Percentiles rank a stretch among this genome's conserved stretches.
Evolutionary conservation across 148 eudicot species (phyloP).

Genomic region (Gaultheria prostrata): DNA sequence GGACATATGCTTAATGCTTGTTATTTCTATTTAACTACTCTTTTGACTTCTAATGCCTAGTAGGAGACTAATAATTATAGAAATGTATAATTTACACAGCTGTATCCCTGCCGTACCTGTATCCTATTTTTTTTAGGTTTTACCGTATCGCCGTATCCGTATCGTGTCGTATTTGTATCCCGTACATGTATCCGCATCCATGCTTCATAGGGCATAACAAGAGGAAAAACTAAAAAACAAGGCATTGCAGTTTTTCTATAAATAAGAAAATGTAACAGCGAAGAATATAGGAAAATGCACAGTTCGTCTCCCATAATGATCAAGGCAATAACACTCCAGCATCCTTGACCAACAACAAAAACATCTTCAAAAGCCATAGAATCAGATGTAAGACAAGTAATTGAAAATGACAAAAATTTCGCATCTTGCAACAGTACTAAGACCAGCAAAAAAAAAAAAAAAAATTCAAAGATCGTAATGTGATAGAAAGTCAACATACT

Average conservation of each 20-base stretch:
- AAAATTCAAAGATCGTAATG: background rate
- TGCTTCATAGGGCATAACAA: too few species aligned
- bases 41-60: too few species aligned
- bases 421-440: background rate
- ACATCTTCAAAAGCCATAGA: background rate
- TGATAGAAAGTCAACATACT: conserved; percentile 39
- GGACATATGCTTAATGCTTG: too few species aligned
- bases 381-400: too few species aligned
- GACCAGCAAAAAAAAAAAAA: conserved; percentile 1
- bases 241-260: background rate
- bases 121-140: too few species aligned
- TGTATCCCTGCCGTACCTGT: too few species aligned
- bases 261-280: background rate
- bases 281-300: background rate
- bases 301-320: background rate
- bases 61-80: too few species aligned
- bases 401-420: background rate
- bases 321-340: background rate
- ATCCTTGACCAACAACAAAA: background rate
- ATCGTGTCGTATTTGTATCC: too few species aligned
- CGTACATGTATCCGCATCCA: too few species aligned
- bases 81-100: too few species aligned
- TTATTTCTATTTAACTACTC: too few species aligned
- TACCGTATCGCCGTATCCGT: too few species aligned
- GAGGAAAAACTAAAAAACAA: background rate